Base-by-base conservation (phyloP, 441 rosid species). In the Daphne laureola region DNA sequence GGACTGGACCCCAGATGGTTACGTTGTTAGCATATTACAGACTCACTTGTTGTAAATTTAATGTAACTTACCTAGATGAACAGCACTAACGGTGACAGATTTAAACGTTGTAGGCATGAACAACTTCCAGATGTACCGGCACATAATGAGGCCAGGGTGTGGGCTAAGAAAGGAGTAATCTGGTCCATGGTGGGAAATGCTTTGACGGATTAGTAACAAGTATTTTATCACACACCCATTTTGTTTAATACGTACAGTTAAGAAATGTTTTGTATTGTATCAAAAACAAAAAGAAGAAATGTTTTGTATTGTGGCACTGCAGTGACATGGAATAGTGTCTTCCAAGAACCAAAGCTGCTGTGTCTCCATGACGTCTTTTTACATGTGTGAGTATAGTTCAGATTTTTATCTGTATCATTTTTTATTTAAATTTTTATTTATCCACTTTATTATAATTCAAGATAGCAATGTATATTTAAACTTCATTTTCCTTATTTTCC, bases 1-100 rank as follows among this genome's bases (percentile, higher is more conserved):
- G 82, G 82, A 79, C 42, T 77, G 82, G 82, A 79, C 75, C 1
- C 49, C 78, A 11, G 86, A 80, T 62, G 80, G 80, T 14, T 80
- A 77, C 46, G 74, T 73, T 12, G 82, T 70, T 16, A 67, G 75
- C 42, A 25, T 36, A 12, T 11, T 21, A 21, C 25, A 11, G 1
- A 31, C 38, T 5, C 8, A 31, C 2, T 9, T 31, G 8, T 7
- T 31, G 38, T 31, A 31, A 31, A 31, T 31, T 31, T 31, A 7
- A 31, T 5, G 38, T 9, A 1, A 31, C 11, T 31, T 31, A 5
- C 38, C 11, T 31, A 4, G 11, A 31, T 31, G 5, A 31, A 53
- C 2, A 12, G 16, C 15, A 14, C 41, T 21, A 44, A 26, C 14
- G 13, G 49, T 14, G 14, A 14, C 25, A 2, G 38, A 9, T 31